A percentile compares a stretch with the other conserved stretches of the same genome.
These are phyloP conservation scores for Trypanosoma theileri DNA, from an alignment of 208 protist species.

Conservation along the genomic window DNA sequence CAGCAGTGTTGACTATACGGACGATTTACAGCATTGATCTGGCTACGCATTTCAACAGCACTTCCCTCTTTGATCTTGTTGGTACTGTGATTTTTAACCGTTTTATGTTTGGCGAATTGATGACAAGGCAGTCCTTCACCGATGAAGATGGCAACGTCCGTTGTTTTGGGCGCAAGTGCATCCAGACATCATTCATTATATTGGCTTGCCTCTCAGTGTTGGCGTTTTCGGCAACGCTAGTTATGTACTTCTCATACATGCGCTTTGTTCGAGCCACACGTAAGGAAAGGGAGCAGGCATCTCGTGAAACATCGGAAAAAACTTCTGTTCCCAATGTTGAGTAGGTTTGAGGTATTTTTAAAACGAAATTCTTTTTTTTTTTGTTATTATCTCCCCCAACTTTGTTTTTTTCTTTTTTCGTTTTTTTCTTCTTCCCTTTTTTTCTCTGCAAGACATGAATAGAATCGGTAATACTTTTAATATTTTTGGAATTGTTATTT, in stretches of 20 bases:
- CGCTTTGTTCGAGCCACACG: slow-evolving; percentile 26
- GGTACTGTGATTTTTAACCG: not conserved
- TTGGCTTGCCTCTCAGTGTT: slow-evolving; percentile 27
- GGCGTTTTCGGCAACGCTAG: slow-evolving; percentile 19
- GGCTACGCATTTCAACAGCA: slow-evolving; percentile 29
- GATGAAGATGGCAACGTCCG: slow-evolving; percentile 6
- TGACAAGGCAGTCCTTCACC: slow-evolving; percentile 34
- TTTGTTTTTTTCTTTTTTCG: slow-evolving; percentile 6
- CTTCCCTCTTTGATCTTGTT: slow-evolving; percentile 1
- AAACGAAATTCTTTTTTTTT: slow-evolving; percentile 15
- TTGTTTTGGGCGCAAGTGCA: slow-evolving; percentile 36
- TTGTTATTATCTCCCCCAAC: slow-evolving; percentile 6
- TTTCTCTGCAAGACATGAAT: too few species aligned
- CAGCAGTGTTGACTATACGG: slow-evolving; percentile 38
- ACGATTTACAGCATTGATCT: slow-evolving; percentile 52
- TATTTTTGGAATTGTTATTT: too few species aligned
- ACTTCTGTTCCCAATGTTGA: too few species aligned
- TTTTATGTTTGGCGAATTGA: slow-evolving; percentile 19
- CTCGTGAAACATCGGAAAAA: too few species aligned
- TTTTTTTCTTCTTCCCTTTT: not conserved
- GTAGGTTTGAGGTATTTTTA: too few species aligned
- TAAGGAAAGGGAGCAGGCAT: not conserved
- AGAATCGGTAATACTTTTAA: too few species aligned
- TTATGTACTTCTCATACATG: slow-evolving; percentile 39
- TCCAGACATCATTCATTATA: slow-evolving; percentile 35